Evolutionary conservation across 257 asterid genomes (phyloP).

Genomic region (Primulina huaijiensis): DNA sequence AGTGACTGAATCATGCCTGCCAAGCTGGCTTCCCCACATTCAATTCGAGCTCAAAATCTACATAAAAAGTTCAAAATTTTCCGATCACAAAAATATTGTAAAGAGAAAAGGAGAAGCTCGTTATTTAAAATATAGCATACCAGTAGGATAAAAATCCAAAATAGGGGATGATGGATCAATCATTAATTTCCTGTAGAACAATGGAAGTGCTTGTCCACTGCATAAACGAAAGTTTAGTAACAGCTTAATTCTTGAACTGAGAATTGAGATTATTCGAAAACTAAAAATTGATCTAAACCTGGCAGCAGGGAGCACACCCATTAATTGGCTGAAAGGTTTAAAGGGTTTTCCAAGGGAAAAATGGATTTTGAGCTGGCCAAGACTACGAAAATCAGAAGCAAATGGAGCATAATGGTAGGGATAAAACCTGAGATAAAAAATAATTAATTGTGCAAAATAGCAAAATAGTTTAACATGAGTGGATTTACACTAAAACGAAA

Average conservation of each 20-base stretch:
- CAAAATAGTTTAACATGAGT: too few relatives aligned
- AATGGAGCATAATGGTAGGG: slow-evolving; percentile 74
- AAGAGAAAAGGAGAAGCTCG: not conserved
- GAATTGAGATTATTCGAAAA: not conserved
- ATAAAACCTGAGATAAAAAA: slow-evolving; percentile 46
- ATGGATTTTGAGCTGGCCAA: slow-evolving; percentile 39
- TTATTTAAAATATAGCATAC: slow-evolving; percentile 28
- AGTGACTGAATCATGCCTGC: slow-evolving; percentile 43
- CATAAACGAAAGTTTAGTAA: slow-evolving; percentile 24
- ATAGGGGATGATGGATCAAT: slow-evolving; percentile 57
- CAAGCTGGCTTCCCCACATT: slow-evolving; percentile 55
- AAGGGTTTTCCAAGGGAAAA: slow-evolving; percentile 61
- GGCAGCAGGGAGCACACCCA: slow-evolving; percentile 78
- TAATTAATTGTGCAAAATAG: too few relatives aligned
- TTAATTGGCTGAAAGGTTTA: slow-evolving; percentile 65
- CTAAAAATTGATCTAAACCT: slow-evolving; percentile 34
- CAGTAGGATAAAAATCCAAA: slow-evolving; percentile 59
- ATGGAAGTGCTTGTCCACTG: slow-evolving; percentile 66
- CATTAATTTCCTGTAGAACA: slow-evolving; percentile 51
- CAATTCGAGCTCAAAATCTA: slow-evolving; percentile 62
- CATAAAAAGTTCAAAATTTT: slow-evolving; percentile 12
- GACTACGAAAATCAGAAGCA: slow-evolving; percentile 57
- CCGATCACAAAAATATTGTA: slow-evolving; percentile 14
- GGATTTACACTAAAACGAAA: too few relatives aligned
- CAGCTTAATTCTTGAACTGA: slow-evolving; percentile 15